A percentile compares a stretch with the other conserved stretches of the same genome.
Evolutionary conservation across 192 early-diverging fungal genomes (phyloP).

Genomic region (Phlyctochytrium bullatum): DNA sequence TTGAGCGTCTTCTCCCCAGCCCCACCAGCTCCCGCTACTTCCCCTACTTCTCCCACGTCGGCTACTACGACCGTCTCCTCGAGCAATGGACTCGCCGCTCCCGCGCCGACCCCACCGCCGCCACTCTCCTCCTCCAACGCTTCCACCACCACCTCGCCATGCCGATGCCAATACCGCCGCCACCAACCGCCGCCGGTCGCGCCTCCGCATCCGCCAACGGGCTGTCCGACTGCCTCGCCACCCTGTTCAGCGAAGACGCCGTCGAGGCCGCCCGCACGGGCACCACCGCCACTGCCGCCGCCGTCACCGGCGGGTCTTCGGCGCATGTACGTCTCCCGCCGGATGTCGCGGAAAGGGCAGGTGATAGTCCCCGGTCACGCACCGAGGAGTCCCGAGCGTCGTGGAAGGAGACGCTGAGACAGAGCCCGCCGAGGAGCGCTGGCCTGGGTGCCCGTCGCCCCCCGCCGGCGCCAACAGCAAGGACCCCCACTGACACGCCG

Average conservation of each 20-base stretch:
- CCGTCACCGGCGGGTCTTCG: not conserved
- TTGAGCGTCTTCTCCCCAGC: conserved; percentile 42
- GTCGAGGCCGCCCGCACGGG: not conserved
- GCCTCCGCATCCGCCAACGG: too few relatives aligned
- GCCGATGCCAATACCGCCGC: not conserved
- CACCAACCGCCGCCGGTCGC: too few relatives aligned
- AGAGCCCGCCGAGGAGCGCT: not conserved
- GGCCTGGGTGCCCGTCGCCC: not conserved
- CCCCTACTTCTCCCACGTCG: conserved; percentile 15
- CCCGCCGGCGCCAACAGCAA: not conserved
- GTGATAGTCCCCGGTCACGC: not conserved
- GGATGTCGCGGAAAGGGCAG: not conserved
- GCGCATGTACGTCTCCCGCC: not conserved
- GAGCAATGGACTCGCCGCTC: conserved; percentile 31
- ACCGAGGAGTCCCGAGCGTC: too few relatives aligned
- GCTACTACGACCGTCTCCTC: conserved; percentile 36
- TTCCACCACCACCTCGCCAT: not conserved
- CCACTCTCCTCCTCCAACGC: not conserved
- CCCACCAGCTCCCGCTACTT: not conserved
- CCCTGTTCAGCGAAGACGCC: too few relatives aligned
- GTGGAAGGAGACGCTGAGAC: too few relatives aligned
- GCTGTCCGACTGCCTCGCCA: too few relatives aligned
- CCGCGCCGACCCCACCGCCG: not conserved
- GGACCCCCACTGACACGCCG: not conserved
- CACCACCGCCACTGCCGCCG: not conserved